A percentile compares a stretch with the other conserved stretches of the same genome.
Evolutionary conservation across 257 asterid genomes (phyloP).

Genomic region (Solanum pimpinellifolium): DNA sequence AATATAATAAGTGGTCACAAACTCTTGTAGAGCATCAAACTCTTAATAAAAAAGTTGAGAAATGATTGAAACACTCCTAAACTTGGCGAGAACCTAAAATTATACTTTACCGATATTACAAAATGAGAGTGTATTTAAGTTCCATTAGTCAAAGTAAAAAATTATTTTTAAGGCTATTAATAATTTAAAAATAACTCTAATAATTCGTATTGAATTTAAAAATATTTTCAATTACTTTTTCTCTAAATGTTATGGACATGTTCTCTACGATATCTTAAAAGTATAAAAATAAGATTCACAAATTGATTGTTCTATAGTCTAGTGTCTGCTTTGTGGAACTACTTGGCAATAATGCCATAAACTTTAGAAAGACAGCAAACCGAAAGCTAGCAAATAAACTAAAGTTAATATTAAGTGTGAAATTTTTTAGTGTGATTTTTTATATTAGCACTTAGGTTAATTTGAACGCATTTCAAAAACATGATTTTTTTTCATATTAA

Average conservation of each 20-base stretch:
- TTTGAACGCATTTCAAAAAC: no score
- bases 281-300: not conserved
- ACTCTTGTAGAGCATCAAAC: not conserved
- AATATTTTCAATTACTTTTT: no score
- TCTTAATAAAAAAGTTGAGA: not conserved
- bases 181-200: accelerated
- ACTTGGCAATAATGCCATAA: not conserved
- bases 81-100: not conserved
- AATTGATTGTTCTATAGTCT: not conserved
- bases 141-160: no score
- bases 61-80: not conserved
- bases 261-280: not conserved
- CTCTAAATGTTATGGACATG: not conserved
- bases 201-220: no score
- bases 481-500: no score
- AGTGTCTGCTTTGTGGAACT: not conserved
- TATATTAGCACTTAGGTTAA: not conserved
- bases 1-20: not conserved
- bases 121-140: no score
- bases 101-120: not conserved
- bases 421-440: not conserved
- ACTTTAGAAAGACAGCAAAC: not conserved
- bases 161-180: no score
- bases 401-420: not conserved
- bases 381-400: not conserved